A percentile compares a stretch with the other conserved stretches of the same genome.
Evolutionary conservation across 169 alveolate species (phyloP).

Genomic region (Cryptosporidium tyzzeri): DNA sequence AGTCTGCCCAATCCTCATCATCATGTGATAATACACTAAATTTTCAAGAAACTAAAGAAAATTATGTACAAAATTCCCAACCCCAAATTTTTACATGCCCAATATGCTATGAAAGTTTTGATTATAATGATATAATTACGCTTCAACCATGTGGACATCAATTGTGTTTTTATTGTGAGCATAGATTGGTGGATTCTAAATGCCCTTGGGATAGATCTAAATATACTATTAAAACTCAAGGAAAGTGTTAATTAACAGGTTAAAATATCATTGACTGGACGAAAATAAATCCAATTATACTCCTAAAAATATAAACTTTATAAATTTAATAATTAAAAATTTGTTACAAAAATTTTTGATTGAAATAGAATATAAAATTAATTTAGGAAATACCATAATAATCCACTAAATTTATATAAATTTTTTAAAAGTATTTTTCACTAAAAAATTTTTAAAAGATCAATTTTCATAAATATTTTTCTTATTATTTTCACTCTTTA

Average conservation of each 20-base stretch:
- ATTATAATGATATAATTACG: neutral
- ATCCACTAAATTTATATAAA: neutral
- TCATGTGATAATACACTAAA: slow-evolving; percentile 1
- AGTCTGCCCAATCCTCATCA: neutral
- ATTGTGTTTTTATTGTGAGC: slow-evolving; percentile 52
- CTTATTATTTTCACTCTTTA: slow-evolving; percentile 6
- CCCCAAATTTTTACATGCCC: slow-evolving; percentile 25
- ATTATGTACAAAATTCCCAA: neutral
- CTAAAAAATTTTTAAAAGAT: neutral
- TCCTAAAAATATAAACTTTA: too few relatives aligned
- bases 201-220: slow-evolving; percentile 74
- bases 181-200: slow-evolving; percentile 35
- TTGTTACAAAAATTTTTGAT: too few relatives aligned
- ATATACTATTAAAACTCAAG: neutral
- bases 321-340: too few relatives aligned
- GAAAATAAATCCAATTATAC: neutral
- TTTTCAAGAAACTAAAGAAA: neutral
- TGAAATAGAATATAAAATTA: too few relatives aligned
- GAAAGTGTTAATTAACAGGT: neutral
- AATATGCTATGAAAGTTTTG: slow-evolving; percentile 35
- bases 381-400: neutral
- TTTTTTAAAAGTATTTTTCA: neutral
- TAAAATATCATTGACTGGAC: neutral
- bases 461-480: too few relatives aligned
- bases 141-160: slow-evolving; percentile 59